A percentile compares a stretch with the other conserved stretches of the same genome.
Evolutionary conservation across 148 eudicot genomes (phyloP).

Genomic region (Amaranthus hypochondriacus): DNA sequence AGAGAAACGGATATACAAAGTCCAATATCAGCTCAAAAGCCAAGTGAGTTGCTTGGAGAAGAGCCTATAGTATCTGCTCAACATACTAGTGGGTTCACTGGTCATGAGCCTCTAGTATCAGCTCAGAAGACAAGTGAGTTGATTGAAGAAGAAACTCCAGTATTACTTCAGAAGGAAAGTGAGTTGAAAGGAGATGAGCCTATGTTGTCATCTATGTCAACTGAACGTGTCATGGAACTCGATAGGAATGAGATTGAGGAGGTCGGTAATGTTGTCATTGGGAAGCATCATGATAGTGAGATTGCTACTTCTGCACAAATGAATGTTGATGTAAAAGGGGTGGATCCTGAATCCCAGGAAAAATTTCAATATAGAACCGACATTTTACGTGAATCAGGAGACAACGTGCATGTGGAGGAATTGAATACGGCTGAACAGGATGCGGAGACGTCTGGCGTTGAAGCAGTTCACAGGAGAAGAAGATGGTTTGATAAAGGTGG

Average conservation of each 20-base stretch:
- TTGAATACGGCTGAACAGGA: slow-evolving; percentile 27
- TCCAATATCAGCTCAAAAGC: slow-evolving; percentile 15
- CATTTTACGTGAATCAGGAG: slow-evolving; percentile 13
- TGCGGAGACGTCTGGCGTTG: slow-evolving; percentile 25
- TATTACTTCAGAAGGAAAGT: slow-evolving; percentile 12
- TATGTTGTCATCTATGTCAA: slow-evolving; percentile 19
- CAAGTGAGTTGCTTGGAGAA: slow-evolving; percentile 21
- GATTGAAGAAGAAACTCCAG: slow-evolving; percentile 27
- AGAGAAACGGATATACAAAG: slow-evolving; percentile 21
- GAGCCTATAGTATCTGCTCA: slow-evolving; percentile 21
- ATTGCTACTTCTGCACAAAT: slow-evolving; percentile 27
- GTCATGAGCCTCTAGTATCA: slow-evolving; percentile 27
- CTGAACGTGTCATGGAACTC: slow-evolving; percentile 31
- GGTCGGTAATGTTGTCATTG: slow-evolving; percentile 15
- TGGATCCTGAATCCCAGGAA: slow-evolving; percentile 28
- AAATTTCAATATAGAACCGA: slow-evolving; percentile 27
- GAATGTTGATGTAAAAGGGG: slow-evolving; percentile 25
- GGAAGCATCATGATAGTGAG: slow-evolving; percentile 19
- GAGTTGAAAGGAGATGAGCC: slow-evolving; percentile 29
- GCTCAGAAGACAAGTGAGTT: slow-evolving; percentile 11
- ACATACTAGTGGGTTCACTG: slow-evolving; percentile 17
- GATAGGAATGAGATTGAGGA: slow-evolving; percentile 24
- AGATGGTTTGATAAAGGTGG: slow-evolving; percentile 37
- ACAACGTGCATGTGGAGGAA: slow-evolving; percentile 22
- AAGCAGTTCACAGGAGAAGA: slow-evolving; percentile 37